A percentile compares a stretch with the other conserved stretches of the same genome.
Conservation (phyloP, 1,284 basidiomycete genomes). For the Tylopilus orsonianus region DNA sequence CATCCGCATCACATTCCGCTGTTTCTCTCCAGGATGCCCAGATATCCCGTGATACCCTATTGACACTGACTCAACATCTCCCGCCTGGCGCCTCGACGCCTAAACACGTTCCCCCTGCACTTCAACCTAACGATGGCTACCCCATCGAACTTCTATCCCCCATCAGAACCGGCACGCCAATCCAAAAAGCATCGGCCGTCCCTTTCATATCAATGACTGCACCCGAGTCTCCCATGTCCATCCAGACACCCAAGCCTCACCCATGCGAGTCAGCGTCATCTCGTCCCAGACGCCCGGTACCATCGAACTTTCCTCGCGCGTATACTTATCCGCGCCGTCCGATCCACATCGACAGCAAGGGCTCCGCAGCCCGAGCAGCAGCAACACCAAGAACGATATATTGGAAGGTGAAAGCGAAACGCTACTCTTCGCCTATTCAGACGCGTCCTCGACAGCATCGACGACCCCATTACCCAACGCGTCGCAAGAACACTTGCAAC, state of each 20-base stretch:
- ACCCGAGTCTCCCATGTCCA: constrained; percentile 39
- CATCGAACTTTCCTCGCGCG: constrained; percentile 21
- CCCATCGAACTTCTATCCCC: constrained; percentile 24
- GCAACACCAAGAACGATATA: constrained; percentile 47
- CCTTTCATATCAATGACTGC: constrained; percentile 55
- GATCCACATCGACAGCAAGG: constrained; percentile 26
- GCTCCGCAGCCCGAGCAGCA: constrained; percentile 31
- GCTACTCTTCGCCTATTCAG: constrained; percentile 35
- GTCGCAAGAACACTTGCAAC: constrained; percentile 24
- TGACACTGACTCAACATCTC: constrained; percentile 23
- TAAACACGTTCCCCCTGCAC: constrained; percentile 30
- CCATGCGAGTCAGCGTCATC: constrained; percentile 11
- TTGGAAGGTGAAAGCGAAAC: constrained; percentile 36
- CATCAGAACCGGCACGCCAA: constrained; percentile 8
- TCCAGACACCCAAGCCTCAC: constrained; percentile 20
- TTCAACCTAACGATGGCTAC: constrained; percentile 29
- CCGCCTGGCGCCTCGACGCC: constrained; percentile 27
- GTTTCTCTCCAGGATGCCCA: constrained; percentile 28
- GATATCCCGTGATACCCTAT: constrained; percentile 25
- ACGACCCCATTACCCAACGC: constrained; percentile 35
- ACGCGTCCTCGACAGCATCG: constrained; percentile 42
- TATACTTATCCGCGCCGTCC: constrained; percentile 36
- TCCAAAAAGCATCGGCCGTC: constrained; percentile 44
- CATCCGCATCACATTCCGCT: constrained; percentile 14
- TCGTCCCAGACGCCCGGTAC: constrained; percentile 13